Conservation (phyloP, 2,329 filamentous ascomycete species). For the Neurospora sp. region DNA sequence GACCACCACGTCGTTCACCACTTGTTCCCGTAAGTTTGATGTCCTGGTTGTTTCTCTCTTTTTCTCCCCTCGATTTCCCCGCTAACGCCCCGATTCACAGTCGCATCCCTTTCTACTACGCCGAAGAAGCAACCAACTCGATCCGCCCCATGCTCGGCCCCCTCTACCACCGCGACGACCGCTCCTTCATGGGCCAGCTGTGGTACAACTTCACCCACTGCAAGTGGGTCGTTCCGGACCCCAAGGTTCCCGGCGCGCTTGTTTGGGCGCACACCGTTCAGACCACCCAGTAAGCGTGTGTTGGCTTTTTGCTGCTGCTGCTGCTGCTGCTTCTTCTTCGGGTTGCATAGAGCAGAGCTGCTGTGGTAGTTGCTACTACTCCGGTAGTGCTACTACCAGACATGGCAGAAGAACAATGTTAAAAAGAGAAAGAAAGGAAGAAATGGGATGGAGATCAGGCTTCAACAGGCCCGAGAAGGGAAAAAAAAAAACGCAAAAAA, state of each 20-base stretch:
- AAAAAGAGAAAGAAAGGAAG: not conserved
- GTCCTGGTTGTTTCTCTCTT: not conserved
- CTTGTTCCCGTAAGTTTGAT: conserved; percentile 38
- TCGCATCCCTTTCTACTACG: conserved; percentile 50
- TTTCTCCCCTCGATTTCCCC: not conserved
- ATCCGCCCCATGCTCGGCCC: conserved; percentile 46
- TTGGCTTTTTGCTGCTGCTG: not conserved
- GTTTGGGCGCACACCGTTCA: conserved; percentile 22
- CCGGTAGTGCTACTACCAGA: not conserved
- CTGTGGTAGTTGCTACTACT: not conserved
- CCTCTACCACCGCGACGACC: conserved; percentile 37
- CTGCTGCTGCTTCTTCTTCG: not conserved
- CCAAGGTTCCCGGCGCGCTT: conserved; percentile 25
- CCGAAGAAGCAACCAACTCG: conserved; percentile 46
- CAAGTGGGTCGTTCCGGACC: conserved; percentile 36
- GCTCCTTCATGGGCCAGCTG: conserved; percentile 34
- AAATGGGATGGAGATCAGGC: not conserved
- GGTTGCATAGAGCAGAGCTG: too few species aligned
- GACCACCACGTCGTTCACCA: conserved; percentile 56
- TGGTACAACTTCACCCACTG: conserved; percentile 36
- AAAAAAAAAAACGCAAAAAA: not conserved
- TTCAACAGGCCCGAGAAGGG: not conserved
- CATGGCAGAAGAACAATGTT: not conserved
- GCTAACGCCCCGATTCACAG: conserved; percentile 16
- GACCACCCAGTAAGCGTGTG: not conserved